Percentiles rank a stretch among this genome's conserved stretches.
phyloP scores from a whole-genome alignment of 1,139 yeast genomes.

The Kodamaea derodonti region DNA sequence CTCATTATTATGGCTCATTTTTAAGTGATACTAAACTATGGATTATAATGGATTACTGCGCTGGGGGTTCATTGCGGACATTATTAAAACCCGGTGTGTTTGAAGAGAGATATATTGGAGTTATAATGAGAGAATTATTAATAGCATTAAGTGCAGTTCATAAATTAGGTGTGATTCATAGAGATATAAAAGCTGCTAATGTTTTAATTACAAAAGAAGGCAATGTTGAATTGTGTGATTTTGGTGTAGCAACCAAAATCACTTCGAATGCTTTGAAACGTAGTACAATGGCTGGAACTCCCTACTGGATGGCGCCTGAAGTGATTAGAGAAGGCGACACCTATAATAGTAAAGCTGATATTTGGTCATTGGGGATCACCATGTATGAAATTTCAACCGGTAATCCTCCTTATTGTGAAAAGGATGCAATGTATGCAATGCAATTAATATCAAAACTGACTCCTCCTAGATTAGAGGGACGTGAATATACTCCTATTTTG shows the following conservation, averaged over 20 bases:
- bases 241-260: slow-evolving; percentile 94
- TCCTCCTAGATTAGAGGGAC: slow-evolving; percentile 92
- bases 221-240: slow-evolving; percentile 86
- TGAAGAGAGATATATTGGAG: slow-evolving; percentile 79
- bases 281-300: slow-evolving; percentile 97
- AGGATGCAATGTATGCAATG: slow-evolving; percentile 93
- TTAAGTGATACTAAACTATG: slow-evolving; percentile 85
- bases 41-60: slow-evolving; percentile 97
- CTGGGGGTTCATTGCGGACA: slow-evolving; percentile 93
- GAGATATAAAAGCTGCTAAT: slow-evolving; percentile 96
- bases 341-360: slow-evolving; percentile 82
- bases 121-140: slow-evolving; percentile 76
- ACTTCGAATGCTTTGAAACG: slow-evolving; percentile 75
- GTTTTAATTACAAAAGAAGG: slow-evolving; percentile 88
- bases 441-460: slow-evolving; percentile 87
- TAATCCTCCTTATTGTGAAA: slow-evolving; percentile 94
- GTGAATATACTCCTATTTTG: slow-evolving; percentile 68
- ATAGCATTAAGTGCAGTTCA: slow-evolving; percentile 81
- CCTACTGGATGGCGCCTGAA: slow-evolving; percentile 99
- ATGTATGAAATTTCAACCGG: slow-evolving; percentile 94
- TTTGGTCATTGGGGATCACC: slow-evolving; percentile 94
- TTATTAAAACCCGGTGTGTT: slow-evolving; percentile 82
- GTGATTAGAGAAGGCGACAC: slow-evolving; percentile 91
- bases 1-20: slow-evolving; percentile 88
- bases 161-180: slow-evolving; percentile 84